These are phyloP conservation scores for Cercospora sojina DNA, from an alignment of 2,329 filamentous ascomycete genomes.

Conservation along the genomic window DNA sequence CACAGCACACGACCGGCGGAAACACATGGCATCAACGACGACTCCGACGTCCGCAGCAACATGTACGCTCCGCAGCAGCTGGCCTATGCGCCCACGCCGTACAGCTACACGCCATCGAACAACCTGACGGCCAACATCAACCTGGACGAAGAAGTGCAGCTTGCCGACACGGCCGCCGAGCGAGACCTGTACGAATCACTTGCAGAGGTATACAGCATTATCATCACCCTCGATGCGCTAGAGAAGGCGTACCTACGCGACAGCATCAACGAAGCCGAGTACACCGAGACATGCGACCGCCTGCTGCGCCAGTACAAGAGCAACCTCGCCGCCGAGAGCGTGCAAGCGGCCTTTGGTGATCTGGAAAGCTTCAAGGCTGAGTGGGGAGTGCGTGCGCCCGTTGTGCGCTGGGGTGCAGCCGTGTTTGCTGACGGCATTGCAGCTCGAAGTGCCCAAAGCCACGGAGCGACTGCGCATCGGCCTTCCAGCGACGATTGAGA, in stretches of 20 bases:
- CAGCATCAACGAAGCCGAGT: constrained; percentile 85
- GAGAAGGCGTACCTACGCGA: constrained; percentile 97
- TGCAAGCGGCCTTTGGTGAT: constrained; percentile 83
- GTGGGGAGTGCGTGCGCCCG: constrained; percentile 71
- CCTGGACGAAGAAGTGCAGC: constrained; percentile 94
- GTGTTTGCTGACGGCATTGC: constrained; percentile 20
- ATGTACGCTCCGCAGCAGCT: constrained; percentile 58
- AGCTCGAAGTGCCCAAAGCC: constrained; percentile 93
- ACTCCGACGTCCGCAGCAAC: not conserved
- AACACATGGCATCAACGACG: not conserved
- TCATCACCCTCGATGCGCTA: constrained; percentile 89
- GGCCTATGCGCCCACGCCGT: constrained; percentile 84
- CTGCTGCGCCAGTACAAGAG: constrained; percentile 96
- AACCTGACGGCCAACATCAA: constrained; percentile 85
- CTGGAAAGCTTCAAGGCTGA: constrained; percentile 86
- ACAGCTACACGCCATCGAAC: constrained; percentile 86
- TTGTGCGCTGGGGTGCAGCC: not conserved
- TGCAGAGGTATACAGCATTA: constrained; percentile 96
- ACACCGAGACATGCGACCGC: constrained; percentile 93
- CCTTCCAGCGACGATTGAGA: constrained; percentile 78
- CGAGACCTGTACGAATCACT: constrained; percentile 93
- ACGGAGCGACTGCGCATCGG: constrained; percentile 90
- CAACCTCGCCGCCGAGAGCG: constrained; percentile 83
- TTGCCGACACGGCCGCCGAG: constrained; percentile 81
- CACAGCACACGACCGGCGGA: constrained; percentile 3